Percentiles rank a stretch among this genome's conserved stretches.
Evolutionary conservation across 2,329 filamentous ascomycete genomes (phyloP).

Genomic region (Lecanoromycetidae sp.): DNA sequence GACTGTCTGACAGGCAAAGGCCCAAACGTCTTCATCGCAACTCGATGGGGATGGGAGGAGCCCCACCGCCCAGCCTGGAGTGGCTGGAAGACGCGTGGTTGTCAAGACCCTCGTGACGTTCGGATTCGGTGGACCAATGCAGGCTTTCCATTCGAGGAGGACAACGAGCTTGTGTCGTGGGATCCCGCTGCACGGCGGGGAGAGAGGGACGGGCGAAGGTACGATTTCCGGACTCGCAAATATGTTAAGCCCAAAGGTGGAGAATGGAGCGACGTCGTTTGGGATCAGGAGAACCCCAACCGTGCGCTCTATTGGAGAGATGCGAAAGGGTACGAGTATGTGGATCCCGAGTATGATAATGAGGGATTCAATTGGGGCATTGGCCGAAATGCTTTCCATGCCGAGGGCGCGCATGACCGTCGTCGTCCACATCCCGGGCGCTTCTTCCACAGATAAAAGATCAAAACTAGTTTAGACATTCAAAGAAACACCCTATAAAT

Average conservation of each 20-base stretch:
- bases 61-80: constrained; percentile 10
- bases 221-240: constrained; percentile 28
- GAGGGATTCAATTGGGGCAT: no score
- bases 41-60: not conserved
- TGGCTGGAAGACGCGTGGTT: constrained; percentile 1
- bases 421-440: no score
- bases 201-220: constrained; percentile 15
- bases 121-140: not conserved
- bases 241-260: constrained; percentile 17
- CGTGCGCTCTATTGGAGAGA: not conserved
- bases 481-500: no score
- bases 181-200: not conserved
- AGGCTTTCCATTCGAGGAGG: not conserved
- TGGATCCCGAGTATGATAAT: no score
- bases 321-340: not conserved
- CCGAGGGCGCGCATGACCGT: no score
- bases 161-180: not conserved
- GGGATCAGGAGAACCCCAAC: not conserved
- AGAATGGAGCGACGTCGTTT: constrained; percentile 3
- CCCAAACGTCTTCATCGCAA: constrained; percentile 29
- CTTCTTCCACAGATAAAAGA: no score
- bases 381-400: no score
- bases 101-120: not conserved
- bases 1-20: constrained; percentile 33
- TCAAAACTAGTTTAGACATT: no score